phyloP scores from a whole-genome alignment of 1,139 yeast species.

The Yamadazyma jaroonii region DNA sequence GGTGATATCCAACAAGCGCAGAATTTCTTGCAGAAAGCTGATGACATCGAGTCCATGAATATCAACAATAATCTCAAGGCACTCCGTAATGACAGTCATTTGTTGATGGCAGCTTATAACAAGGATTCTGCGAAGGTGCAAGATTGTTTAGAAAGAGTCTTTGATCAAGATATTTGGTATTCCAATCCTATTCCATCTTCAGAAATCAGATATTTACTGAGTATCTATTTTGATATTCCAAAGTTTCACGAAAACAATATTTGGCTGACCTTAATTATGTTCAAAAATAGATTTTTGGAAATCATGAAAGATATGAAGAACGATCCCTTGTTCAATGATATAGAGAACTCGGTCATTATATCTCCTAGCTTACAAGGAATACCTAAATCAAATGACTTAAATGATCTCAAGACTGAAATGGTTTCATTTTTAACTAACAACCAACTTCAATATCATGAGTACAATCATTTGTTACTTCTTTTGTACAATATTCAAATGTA shows the following conservation, averaged over 20 bases:
- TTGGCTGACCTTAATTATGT: constrained; percentile 1
- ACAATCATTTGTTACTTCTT: constrained; percentile 1
- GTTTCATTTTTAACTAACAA: not conserved
- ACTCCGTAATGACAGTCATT: constrained; percentile 4
- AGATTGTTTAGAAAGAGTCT: not conserved
- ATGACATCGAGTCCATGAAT: constrained; percentile 5
- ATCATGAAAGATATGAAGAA: not conserved
- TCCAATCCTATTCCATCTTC: not conserved
- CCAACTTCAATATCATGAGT: constrained; percentile 2
- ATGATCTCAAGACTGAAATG: not conserved
- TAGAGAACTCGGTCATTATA: constrained; percentile 1
- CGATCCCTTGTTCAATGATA: not conserved
- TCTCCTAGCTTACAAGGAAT: not conserved
- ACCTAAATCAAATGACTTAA: not conserved
- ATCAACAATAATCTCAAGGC: constrained; percentile 4
- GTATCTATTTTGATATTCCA: not conserved
- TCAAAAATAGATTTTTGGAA: not conserved
- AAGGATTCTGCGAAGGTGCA: not conserved
- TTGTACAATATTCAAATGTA: constrained; percentile 1
- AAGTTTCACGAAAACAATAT: not conserved
- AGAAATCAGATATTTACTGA: constrained; percentile 2
- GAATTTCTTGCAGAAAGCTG: constrained; percentile 7
- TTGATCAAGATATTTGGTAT: not conserved
- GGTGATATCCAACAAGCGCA: constrained; percentile 6
- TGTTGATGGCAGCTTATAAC: constrained; percentile 1